Conservation (phyloP, 208 protist species). For the Trichomonas gallinae region DNA sequence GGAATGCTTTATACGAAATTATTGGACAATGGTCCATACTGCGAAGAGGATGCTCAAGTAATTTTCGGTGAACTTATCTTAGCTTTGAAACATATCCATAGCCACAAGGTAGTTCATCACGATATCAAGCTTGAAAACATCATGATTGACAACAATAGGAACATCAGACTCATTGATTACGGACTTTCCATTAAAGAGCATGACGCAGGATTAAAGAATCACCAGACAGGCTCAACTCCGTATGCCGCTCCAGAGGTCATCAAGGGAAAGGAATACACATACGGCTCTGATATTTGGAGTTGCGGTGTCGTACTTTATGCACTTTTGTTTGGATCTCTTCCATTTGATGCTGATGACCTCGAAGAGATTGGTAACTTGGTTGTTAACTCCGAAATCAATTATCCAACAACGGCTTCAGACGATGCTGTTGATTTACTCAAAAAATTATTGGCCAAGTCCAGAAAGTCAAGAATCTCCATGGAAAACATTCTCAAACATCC, state of each 20-base stretch:
- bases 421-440: background rate
- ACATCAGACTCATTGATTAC: background rate
- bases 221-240: background rate
- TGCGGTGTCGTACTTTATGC: background rate
- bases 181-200: background rate
- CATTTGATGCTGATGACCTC: background rate
- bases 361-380: background rate
- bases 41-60: background rate
- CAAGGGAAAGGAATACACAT: background rate
- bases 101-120: background rate
- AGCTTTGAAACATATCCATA: background rate
- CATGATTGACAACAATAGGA: background rate
- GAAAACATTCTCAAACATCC: background rate
- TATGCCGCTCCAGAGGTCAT: background rate
- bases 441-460: background rate
- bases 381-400: background rate
- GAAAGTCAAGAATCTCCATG: background rate
- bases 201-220: background rate
- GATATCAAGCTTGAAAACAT: background rate
- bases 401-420: background rate
- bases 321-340: background rate
- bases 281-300: background rate
- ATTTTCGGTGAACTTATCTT: background rate
- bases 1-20: background rate
- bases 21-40: background rate